phyloP scores from a whole-genome alignment of 2,329 filamentous ascomycete genomes.

The Plenodomus biglobosus region DNA sequence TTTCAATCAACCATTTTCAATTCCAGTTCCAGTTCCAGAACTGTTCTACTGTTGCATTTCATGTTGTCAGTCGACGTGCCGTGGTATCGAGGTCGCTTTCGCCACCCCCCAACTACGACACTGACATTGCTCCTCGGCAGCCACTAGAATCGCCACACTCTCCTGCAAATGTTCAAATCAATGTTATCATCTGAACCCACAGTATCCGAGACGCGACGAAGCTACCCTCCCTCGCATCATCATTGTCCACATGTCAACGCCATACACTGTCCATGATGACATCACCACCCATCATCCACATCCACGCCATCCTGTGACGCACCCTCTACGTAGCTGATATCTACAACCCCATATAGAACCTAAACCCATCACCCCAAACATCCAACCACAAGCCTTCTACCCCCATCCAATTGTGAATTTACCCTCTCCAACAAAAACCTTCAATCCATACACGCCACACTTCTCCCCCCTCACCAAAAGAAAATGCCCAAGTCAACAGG shows the following conservation, averaged over 20 bases:
- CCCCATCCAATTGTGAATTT: no score
- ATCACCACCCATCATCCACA: constrained; percentile 12
- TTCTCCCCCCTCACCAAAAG: background rate
- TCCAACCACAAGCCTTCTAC: background rate
- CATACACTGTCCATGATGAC: constrained; percentile 17
- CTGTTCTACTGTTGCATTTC: background rate
- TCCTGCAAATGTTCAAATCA: constrained; percentile 1
- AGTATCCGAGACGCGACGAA: constrained; percentile 4
- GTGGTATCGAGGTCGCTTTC: background rate
- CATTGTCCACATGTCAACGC: constrained; percentile 1
- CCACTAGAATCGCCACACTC: background rate
- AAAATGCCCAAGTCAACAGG: constrained; percentile 28
- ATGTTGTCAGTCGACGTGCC: background rate
- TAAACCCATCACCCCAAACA: background rate
- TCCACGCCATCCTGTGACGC: constrained; percentile 7
- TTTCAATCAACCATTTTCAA: background rate
- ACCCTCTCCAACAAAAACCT: background rate
- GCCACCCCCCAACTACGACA: background rate
- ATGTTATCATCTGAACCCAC: background rate
- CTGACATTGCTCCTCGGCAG: background rate
- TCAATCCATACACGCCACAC: background rate
- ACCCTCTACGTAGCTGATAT: background rate
- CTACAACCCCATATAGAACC: constrained; percentile 4
- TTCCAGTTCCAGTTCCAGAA: background rate
- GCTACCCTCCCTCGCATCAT: constrained; percentile 14